These are phyloP conservation scores for Brassica cretica DNA, from an alignment of 345 rosid species.

Conservation along the genomic window DNA sequence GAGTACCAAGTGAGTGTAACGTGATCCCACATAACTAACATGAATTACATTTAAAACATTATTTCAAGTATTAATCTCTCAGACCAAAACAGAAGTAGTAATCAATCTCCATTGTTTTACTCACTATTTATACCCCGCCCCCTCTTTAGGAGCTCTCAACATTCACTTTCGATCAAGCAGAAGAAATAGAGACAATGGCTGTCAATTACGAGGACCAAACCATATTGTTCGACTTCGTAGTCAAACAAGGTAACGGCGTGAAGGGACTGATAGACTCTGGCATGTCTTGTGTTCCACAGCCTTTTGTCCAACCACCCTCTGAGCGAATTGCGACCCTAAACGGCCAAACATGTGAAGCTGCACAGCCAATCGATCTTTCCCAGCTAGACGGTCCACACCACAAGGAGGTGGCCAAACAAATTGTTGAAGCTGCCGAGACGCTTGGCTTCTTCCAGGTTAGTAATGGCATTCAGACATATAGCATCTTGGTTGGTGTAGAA, in stretches of 20 bases:
- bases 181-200: conserved; percentile 20
- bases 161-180: background rate
- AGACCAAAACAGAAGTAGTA: background rate
- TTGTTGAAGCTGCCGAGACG: conserved; percentile 51
- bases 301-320: conserved; percentile 40
- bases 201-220: conserved; percentile 37
- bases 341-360: background rate
- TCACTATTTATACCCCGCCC: conserved; percentile 7
- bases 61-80: background rate
- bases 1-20: background rate
- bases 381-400: conserved; percentile 47
- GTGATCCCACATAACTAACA: background rate
- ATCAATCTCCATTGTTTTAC: background rate
- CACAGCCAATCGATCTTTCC: conserved; percentile 48
- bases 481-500: background rate
- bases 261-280: conserved; percentile 58
- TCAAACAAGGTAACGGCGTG: conserved; percentile 54
- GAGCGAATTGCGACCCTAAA: conserved; percentile 49
- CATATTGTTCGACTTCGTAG: conserved; percentile 50
- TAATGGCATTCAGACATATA: conserved; percentile 6
- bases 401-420: conserved; percentile 40
- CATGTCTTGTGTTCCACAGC: conserved; percentile 44
- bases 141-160: conserved; percentile 8
- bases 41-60: background rate
- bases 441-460: conserved; percentile 52